These are phyloP conservation scores for Sporothrix globosa DNA, from an alignment of 2,329 filamentous ascomycete genomes.

Conservation along the genomic window DNA sequence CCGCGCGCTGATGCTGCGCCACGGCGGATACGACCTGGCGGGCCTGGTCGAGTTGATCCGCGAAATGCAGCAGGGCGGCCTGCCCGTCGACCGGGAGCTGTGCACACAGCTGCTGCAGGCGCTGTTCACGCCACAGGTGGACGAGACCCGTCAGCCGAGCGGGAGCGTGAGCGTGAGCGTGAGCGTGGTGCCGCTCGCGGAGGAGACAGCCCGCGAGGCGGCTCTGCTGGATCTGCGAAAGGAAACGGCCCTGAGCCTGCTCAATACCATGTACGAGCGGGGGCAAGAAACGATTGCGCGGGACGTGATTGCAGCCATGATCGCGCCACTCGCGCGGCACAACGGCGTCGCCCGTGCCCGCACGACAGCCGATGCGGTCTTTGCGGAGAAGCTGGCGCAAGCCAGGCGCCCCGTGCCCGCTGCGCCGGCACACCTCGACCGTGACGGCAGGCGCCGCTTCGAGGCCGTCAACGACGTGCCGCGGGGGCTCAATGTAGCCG, in stretches of 20 bases:
- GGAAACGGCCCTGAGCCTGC: conserved; percentile 46
- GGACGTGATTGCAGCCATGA: conserved; percentile 56
- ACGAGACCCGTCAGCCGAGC: not conserved
- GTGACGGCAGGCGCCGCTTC: not conserved
- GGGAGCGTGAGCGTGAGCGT: not conserved
- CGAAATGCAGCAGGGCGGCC: conserved; percentile 48
- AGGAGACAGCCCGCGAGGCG: no score
- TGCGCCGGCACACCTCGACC: not conserved
- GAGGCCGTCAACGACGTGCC: conserved; percentile 4
- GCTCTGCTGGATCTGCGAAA: conserved; percentile 22
- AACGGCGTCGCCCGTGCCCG: conserved; percentile 35
- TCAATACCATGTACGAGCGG: conserved; percentile 52
- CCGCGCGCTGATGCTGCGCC: conserved; percentile 37
- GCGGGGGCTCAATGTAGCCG: not conserved
- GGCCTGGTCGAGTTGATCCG: conserved; percentile 42
- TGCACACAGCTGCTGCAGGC: conserved; percentile 47
- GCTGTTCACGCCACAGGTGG: conserved; percentile 42
- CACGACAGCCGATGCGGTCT: not conserved
- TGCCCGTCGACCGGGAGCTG: conserved; percentile 44
- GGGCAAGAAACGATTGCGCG: conserved; percentile 49
- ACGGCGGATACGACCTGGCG: conserved; percentile 31
- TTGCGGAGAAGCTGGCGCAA: not conserved
- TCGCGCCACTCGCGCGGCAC: conserved; percentile 45
- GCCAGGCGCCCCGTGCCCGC: not conserved
- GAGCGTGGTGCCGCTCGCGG: not conserved